Conservation (phyloP, 495 filamentous ascomycete genomes). For the Penicillium bovifimosum region DNA sequence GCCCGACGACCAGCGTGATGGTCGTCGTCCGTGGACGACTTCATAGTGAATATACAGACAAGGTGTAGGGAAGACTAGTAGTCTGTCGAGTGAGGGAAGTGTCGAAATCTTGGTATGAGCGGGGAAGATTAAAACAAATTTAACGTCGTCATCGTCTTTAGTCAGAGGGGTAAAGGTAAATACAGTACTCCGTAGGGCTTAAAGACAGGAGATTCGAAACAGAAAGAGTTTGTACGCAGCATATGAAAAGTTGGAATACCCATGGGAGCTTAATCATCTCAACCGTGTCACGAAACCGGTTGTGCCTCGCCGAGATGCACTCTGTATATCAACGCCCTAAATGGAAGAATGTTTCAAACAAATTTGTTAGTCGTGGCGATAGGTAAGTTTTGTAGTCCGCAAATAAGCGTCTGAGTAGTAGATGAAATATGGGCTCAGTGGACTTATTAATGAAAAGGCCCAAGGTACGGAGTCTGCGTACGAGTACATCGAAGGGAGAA, state of each 20-base stretch:
- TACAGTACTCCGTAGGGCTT: not conserved
- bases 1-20: constrained; percentile 32
- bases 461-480: too few relatives aligned
- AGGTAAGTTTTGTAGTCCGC: not conserved
- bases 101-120: too few relatives aligned
- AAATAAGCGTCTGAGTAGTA: not conserved
- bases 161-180: not conserved
- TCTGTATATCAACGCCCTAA: not conserved
- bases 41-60: constrained; percentile 11
- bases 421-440: not conserved
- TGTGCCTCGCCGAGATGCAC: not conserved
- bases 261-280: not conserved
- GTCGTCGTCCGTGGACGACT: constrained; percentile 13
- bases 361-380: too few relatives aligned
- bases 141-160: too few relatives aligned
- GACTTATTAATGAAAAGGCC: not conserved
- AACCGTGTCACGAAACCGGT: not conserved
- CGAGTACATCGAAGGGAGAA: not conserved
- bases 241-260: not conserved
- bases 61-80: not conserved
- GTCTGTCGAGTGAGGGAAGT: not conserved
- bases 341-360: too few relatives aligned
- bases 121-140: too few relatives aligned
- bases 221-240: not conserved
- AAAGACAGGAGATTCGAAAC: not conserved